Percentiles rank a stretch among this genome's conserved stretches.
These are phyloP conservation scores for Phaeolepiota aurea DNA, from an alignment of 768 basidiomycete genomes.

Conservation along the genomic window DNA sequence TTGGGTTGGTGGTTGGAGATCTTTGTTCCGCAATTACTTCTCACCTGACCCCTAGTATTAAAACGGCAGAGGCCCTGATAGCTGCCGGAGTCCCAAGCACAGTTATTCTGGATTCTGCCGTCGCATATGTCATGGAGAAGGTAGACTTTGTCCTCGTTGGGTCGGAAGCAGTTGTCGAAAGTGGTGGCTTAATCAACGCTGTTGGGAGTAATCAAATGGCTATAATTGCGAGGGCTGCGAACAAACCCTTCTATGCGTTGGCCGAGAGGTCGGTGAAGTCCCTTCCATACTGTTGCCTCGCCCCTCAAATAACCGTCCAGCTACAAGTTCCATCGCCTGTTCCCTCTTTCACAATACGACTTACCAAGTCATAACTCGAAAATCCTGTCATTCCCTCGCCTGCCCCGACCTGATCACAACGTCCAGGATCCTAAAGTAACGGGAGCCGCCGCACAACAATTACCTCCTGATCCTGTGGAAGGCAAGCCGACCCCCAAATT, in stretches of 20 bases:
- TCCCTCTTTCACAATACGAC: slow-evolving; percentile 88
- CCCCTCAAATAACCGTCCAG: too few species aligned
- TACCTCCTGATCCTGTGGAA: slow-evolving; percentile 9
- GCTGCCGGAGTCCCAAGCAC: slow-evolving; percentile 92
- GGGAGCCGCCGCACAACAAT: slow-evolving; percentile 6
- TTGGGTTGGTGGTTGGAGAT: slow-evolving; percentile 53
- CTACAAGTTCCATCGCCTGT: slow-evolving; percentile 96
- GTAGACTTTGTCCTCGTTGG: slow-evolving; percentile 95
- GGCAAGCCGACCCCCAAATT: slow-evolving; percentile 32
- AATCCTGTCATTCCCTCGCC: slow-evolving; percentile 63
- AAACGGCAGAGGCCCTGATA: slow-evolving; percentile 82
- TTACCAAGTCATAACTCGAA: slow-evolving; percentile 73
- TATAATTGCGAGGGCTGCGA: slow-evolving; percentile 87
- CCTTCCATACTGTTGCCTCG: too few species aligned
- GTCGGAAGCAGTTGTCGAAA: slow-evolving; percentile 96
- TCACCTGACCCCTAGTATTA: slow-evolving; percentile 51
- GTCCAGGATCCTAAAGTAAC: slow-evolving; percentile 13
- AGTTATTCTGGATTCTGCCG: slow-evolving; percentile 91
- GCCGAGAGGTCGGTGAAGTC: slow-evolving; percentile 83
- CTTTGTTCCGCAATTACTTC: slow-evolving; percentile 11
- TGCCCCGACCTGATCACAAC: slow-evolving; percentile 17
- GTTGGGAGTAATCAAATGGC: slow-evolving; percentile 97
- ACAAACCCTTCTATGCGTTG: slow-evolving; percentile 94
- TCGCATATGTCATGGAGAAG: slow-evolving; percentile 94
- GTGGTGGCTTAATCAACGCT: slow-evolving; percentile 86